Base-by-base conservation (phyloP, 2,329 filamentous ascomycete genomes). In the Colletotrichum coccodes region DNA sequence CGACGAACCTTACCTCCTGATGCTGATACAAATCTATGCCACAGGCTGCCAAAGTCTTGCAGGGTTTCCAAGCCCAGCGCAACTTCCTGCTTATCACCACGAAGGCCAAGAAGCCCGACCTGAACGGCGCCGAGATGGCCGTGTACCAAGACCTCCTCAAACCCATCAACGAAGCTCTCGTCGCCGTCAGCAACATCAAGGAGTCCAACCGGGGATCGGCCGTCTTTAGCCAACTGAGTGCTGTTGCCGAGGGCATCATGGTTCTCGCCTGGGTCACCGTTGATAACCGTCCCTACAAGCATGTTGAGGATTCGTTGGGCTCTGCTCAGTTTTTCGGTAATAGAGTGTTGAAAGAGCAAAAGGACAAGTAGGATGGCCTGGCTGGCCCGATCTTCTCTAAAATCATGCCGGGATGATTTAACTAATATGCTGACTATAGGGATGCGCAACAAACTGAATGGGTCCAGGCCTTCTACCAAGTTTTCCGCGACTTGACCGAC, bases 311-410 rank as follows among this genome's bases (percentile, higher is more conserved):
- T 73, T 91, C 91, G 68, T 86, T 97, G 23, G 91, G 91, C 34
- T 92, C 94, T 58, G 94, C 95, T 46, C 92, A 98, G 79, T 97
- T 97, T 83, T 98, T 94, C 75, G 96, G 96, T 38, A 98, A 99
- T 84, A 90, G 95, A 74, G 93, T 99, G 42, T 84, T 98, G 73
- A 97, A 94, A 82, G 92, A 97, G 75, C 91, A 92, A 80, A 98
- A 97, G 82, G 95, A 89, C 60, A 89, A 87, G 84, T 85, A 74
- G 40, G 79, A 34, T 11, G 23, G 18, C 66, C 36, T 5, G 21
- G 9, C 9, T 11, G 14, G 44, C 26, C 5, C 21, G 18, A 23
- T 63, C 14, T 3, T 6, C 3, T 44, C 14, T 54, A 18, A 50
- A 14, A 23, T n/a, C 36, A 64, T 50, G 68, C 60, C 71, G 23